Base-by-base conservation (phyloP, 116 monocot species). In the Trichopus zeylanicus region DNA sequence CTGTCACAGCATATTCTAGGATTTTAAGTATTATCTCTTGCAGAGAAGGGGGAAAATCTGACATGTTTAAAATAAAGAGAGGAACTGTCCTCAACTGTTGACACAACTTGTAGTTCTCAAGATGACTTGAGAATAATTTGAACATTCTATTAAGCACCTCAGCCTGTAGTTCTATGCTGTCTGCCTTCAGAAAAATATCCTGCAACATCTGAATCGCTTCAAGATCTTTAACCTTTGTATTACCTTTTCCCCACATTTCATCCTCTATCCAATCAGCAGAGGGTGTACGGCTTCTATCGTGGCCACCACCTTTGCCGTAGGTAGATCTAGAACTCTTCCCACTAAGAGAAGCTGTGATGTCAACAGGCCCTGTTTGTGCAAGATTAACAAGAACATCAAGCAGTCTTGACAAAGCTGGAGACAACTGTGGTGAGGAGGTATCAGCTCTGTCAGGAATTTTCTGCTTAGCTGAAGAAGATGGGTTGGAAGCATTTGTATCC, bases 131-230 rank as follows among this genome's bases (percentile, higher is more conserved):
- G 72, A 92, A 99, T 67, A 99, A 78, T 66, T 92, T 99, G 53
- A 99, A 99, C 85, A 99, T 86, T 76, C 99, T 88, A 61, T 83
- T 99, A 35, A 99, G 65, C 58, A 99, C 99, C 70, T 99, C 99
- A 29, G 82, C 82, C 56, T 99, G 99, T 34, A 92, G 70, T 55
- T 99, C 89, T 26, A 81, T 58, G 48, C 75, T 85, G 37, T 88
- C 92, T 32, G 85, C 92, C 63, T 99, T 99, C 16, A 99, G 86
- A 80, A 99, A 92, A 67, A 99, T 86, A 68, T 99, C 92, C 63
- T 92, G 99, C 54, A 99, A 69, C 99, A 99, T 92, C 73, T 99
- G 99, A 49, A 99, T 83, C 7, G 99, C 99, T 57, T 92, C 99
- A 51, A 99, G 77, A 65, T 99, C 99, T 61, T 85, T 85, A 70